phyloP scores from a whole-genome alignment of 1,139 yeast species.

The Williopsis jadinii region DNA sequence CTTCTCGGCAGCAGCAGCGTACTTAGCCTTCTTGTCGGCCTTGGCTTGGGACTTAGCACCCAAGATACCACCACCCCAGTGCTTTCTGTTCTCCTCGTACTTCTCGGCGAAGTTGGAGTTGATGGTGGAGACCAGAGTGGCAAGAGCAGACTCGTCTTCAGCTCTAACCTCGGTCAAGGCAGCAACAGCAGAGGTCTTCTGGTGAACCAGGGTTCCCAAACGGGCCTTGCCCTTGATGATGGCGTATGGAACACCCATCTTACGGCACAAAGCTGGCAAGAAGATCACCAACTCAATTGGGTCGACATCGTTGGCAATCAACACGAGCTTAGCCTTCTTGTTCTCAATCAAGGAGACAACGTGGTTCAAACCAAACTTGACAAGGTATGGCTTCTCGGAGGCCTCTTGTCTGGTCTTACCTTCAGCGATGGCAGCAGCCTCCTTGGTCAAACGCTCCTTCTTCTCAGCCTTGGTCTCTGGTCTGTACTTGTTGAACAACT shows the following conservation, averaged over 20 bases:
- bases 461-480: conserved; percentile 96
- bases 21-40: conserved; percentile 48
- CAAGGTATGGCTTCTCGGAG: conserved; percentile 91
- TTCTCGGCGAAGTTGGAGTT: conserved; percentile 87
- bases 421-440: conserved; percentile 97
- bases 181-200: conserved; percentile 95
- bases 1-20: conserved; percentile 15
- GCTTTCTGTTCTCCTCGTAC: conserved; percentile 93
- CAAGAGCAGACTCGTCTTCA: conserved; percentile 91
- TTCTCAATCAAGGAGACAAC: conserved; percentile 94
- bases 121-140: conserved; percentile 86
- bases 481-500: conserved; percentile 96
- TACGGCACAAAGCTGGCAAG: conserved; percentile 97
- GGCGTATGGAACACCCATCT: conserved; percentile 99
- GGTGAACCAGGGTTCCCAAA: conserved; percentile 94
- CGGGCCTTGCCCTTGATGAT: conserved; percentile 98
- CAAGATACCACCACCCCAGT: conserved; percentile 99
- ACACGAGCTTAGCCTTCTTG: conserved; percentile 95
- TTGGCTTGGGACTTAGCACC: conserved; percentile 88
- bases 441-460: conserved; percentile 98
- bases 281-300: conserved; percentile 95
- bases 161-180: conserved; percentile 92
- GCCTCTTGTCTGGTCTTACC: conserved; percentile 95
- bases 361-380: conserved; percentile 97
- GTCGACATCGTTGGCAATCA: conserved; percentile 97